A percentile compares a stretch with the other conserved stretches of the same genome.
Evolutionary conservation across 768 basidiomycete genomes (phyloP).

Genomic region (Xerocomellus intermedius): DNA sequence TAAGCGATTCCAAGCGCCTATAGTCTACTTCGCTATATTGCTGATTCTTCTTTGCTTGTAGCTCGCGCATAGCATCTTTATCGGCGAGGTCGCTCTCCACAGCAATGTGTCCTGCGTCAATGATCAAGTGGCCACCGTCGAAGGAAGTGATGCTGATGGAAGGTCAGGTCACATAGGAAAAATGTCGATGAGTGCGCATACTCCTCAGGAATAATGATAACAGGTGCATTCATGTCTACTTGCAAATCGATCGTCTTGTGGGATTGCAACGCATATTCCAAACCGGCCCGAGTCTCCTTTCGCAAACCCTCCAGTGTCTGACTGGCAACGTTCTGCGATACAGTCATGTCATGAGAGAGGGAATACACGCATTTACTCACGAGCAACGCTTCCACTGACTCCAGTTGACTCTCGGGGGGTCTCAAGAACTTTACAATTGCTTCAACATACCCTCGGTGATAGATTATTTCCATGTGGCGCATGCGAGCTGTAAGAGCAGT

Average conservation of each 20-base stretch:
- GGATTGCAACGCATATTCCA: slow-evolving; percentile 89
- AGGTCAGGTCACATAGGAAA: slow-evolving; percentile 4
- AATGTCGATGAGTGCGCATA: slow-evolving; percentile 34
- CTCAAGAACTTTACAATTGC: slow-evolving; percentile 89
- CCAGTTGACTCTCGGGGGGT: slow-evolving; percentile 90
- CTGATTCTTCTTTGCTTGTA: slow-evolving; percentile 81
- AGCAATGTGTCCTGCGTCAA: slow-evolving; percentile 96
- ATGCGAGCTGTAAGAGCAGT: slow-evolving; percentile 85
- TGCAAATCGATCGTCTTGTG: slow-evolving; percentile 97
- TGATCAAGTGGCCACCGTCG: slow-evolving; percentile 79
- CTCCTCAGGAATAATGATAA: slow-evolving; percentile 97
- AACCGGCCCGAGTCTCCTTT: slow-evolving; percentile 89
- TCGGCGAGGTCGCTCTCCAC: slow-evolving; percentile 88
- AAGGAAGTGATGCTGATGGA: slow-evolving; percentile 65
- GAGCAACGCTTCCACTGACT: slow-evolving; percentile 91
- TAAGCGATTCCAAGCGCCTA: slow-evolving; percentile 78
- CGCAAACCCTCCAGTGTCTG: slow-evolving; percentile 90
- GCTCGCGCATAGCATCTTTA: slow-evolving; percentile 71
- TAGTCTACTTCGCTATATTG: slow-evolving; percentile 88
- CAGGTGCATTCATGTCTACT: slow-evolving; percentile 93
- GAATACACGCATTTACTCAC: slow-evolving; percentile 41
- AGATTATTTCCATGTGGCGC: slow-evolving; percentile 96
- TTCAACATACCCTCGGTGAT: slow-evolving; percentile 92
- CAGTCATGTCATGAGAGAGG: background rate
- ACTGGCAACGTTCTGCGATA: slow-evolving; percentile 76